Conservation (phyloP, 75 land plant genomes). For the Picea glauca region DNA sequence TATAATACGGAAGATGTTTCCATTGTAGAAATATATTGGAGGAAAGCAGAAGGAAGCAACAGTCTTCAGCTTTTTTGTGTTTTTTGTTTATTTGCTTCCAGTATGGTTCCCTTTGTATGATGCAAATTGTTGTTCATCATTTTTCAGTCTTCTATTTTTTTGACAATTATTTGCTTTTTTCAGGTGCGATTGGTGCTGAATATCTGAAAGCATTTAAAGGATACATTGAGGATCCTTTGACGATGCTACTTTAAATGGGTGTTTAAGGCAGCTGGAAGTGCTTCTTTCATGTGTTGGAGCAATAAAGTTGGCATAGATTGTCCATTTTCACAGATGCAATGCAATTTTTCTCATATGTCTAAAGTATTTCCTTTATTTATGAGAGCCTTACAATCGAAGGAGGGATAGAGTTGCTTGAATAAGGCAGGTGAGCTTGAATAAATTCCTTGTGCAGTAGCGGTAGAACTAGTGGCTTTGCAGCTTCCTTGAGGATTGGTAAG, state of each 20-base stretch:
- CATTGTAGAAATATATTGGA: background rate
- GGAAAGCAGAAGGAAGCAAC: conserved; percentile 1
- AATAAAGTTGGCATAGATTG: background rate
- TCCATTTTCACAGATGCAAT: background rate
- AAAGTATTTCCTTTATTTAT: background rate
- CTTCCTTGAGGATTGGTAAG: background rate
- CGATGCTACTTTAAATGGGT: conserved; percentile 68
- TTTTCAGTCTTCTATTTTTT: background rate
- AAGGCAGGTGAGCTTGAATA: background rate
- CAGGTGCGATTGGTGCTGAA: conserved; percentile 99
- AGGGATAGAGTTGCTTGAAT: background rate
- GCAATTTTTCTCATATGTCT: background rate
- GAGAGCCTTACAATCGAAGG: background rate
- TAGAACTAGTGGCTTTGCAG: background rate
- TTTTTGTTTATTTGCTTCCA: conserved; percentile 7
- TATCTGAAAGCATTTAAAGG: conserved; percentile 96
- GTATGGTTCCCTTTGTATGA: background rate
- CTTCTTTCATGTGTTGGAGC: background rate
- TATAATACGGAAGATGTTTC: background rate
- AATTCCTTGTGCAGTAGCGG: background rate
- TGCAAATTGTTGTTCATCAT: too few relatives aligned
- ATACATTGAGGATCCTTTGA: conserved; percentile 90
- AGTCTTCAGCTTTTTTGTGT: conserved; percentile 6
- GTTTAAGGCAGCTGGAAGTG: background rate
- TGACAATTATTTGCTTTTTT: conserved; percentile 2